Evolutionary conservation across 352 stramenopile species (phyloP), one percentile per base, ranked within the genome.

Genomic region (Blastocystis hominis): DNA sequence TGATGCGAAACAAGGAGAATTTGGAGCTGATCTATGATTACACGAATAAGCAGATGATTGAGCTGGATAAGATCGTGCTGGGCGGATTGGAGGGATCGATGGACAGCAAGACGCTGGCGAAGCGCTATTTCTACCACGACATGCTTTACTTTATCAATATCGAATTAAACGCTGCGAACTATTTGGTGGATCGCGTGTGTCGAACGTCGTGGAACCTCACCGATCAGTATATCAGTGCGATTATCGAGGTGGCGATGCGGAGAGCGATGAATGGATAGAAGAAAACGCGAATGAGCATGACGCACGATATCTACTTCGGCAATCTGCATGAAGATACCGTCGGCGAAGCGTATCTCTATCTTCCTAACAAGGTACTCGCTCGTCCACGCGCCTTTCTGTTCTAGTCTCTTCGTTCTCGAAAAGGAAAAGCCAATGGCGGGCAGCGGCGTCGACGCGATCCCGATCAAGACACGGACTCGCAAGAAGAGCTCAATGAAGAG

Each of bases 151-250:
- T 84, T 50, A 13, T 84, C 3, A 42, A 84, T 24, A 56, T 30
- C 6, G 72, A 84, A 46, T 59, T 30, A 17, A 47, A 84, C 10
- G 46, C 72, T 40, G 50, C 53, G 2, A 64, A 84, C 36, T 84
- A 68, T 30, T 84, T 84, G 24, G 72, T 84, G 47, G 72, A 84
- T 38, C 46, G 72, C 17, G 54, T 84, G 7, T 61, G 62, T 64
- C 72, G 72, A 10, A 61, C 72, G 2, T 34, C 72, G 6, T 84
- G 72, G 72, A 84, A 84, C n/a, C 50, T 84, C 46, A 54, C 46
- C 20, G 72, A 84, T 30, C 72, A 84, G 50, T 84, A 84, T 34
- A 61, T 84, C n/a, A 84, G 72, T 47, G 34, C 72, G 6, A 84
- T 84, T 53, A 84, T 84, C 56, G 72, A 84, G 55, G 72, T 84